Evolutionary conservation across 2,329 filamentous ascomycete species (phyloP).

Genomic region (Gnomoniopsis smithogilvyi): DNA sequence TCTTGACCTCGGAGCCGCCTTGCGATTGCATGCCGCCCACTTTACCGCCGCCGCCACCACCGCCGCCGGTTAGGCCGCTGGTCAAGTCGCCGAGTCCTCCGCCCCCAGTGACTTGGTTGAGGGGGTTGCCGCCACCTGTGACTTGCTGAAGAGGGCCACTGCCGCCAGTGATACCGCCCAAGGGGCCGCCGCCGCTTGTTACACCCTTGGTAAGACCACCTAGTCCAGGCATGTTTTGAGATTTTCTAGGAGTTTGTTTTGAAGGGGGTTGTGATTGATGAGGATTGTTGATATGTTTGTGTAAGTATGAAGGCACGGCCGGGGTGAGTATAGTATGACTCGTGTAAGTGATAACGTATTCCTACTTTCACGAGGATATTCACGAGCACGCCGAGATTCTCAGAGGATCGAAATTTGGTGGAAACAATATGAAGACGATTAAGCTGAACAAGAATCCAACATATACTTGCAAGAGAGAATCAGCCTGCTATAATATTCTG

Average conservation of each 20-base stretch:
- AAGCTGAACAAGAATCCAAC: not conserved
- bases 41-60: slow-evolving; percentile 12
- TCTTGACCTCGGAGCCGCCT: slow-evolving; percentile 17
- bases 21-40: slow-evolving; percentile 10
- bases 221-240: slow-evolving; percentile 1
- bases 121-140: not conserved
- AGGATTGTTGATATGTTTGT: not conserved
- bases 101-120: not conserved
- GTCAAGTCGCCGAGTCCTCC: not conserved
- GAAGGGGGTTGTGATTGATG: not conserved
- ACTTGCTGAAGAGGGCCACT: not conserved
- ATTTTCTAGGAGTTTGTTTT: not conserved
- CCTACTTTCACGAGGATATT: no score
- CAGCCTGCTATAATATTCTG: not conserved
- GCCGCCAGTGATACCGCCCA: not conserved
- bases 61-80: slow-evolving; percentile 1
- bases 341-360: not conserved
- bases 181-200: not conserved
- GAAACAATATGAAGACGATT: not conserved
- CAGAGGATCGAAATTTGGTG: no score
- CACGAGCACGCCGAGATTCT: no score
- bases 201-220: slow-evolving; percentile 1
- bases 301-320: not conserved
- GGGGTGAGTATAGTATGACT: not conserved
- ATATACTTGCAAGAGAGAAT: no score